These are phyloP conservation scores for Nyssa sinensis DNA, from an alignment of 148 eudicot genomes.

Conservation along the genomic window DNA sequence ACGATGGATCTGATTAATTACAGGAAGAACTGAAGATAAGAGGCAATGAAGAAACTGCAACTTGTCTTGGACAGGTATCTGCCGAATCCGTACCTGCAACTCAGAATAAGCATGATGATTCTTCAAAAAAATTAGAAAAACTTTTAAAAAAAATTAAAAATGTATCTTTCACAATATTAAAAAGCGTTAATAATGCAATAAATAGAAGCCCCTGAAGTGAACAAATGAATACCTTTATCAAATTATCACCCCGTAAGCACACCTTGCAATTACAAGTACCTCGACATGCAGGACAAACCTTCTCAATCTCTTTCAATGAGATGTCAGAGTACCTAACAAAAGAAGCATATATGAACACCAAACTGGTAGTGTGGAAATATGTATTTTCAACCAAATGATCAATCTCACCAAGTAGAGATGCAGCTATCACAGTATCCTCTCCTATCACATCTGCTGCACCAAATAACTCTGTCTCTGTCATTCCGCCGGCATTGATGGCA, in stretches of 20 bases:
- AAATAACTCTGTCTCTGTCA: constrained; percentile 45
- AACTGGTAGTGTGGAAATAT: constrained; percentile 7
- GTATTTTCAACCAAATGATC: neutral
- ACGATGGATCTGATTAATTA: constrained; percentile 70
- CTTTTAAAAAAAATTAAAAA: neutral
- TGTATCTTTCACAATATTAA: neutral
- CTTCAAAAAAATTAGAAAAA: neutral
- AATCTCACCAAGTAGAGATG: constrained; percentile 77
- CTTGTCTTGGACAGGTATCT: constrained; percentile 78
- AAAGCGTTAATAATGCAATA: neutral
- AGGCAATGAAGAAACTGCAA: constrained; percentile 80
- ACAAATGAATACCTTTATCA: constrained; percentile 65
- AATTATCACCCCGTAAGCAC: constrained; percentile 76
- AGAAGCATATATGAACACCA: constrained; percentile 7
- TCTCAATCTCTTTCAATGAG: constrained; percentile 66
- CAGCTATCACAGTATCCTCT: constrained; percentile 87
- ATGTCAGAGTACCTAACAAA: constrained; percentile 67
- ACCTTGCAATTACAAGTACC: constrained; percentile 84
- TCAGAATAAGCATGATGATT: constrained; percentile 1
- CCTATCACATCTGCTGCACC: constrained; percentile 87
- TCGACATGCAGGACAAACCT: constrained; percentile 93
- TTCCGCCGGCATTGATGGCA: constrained; percentile 86
- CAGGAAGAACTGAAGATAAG: constrained; percentile 85
- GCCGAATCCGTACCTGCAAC: constrained; percentile 69
- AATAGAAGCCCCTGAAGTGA: neutral